Evolutionary conservation across 164 flowering plant species (phyloP).

Genomic region (Macadamia integrifolia): DNA sequence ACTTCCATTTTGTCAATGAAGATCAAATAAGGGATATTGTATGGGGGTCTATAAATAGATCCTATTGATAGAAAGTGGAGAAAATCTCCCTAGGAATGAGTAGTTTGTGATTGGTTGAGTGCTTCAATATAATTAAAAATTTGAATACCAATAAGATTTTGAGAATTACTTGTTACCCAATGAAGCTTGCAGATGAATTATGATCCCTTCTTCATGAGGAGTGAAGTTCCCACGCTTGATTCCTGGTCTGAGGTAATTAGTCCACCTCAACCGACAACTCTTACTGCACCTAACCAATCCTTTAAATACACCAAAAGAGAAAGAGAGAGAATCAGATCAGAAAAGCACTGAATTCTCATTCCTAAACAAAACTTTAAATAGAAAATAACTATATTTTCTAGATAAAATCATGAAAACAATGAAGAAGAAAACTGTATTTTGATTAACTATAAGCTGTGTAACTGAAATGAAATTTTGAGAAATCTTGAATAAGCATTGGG

Average conservation of each 20-base stretch:
- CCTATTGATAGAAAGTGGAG: too few species aligned
- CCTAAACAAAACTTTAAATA: too few species aligned
- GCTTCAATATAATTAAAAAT: too few species aligned
- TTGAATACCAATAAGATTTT: background rate
- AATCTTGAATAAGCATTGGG: too few species aligned
- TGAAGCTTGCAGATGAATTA: conserved; percentile 78
- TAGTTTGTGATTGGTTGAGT: background rate
- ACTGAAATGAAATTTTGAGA: too few species aligned
- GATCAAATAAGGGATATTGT: too few species aligned
- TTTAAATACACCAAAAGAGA: conserved; percentile 7
- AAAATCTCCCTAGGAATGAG: background rate
- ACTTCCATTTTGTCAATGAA: too few species aligned
- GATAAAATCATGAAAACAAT: background rate
- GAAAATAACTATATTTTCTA: too few species aligned
- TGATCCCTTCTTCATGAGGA: conserved; percentile 88
- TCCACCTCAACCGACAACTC: conserved; percentile 95
- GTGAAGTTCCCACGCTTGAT: conserved; percentile 93
- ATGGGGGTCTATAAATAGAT: too few species aligned
- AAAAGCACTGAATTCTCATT: too few species aligned
- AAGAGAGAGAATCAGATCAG: background rate
- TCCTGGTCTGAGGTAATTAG: conserved; percentile 88
- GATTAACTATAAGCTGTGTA: too few species aligned
- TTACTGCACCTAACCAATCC: conserved; percentile 92
- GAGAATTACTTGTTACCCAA: conserved; percentile 79
- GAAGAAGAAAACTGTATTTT: background rate